Conservation (phyloP, 2,329 filamentous ascomycete genomes). For the Cladosporium velox region DNA sequence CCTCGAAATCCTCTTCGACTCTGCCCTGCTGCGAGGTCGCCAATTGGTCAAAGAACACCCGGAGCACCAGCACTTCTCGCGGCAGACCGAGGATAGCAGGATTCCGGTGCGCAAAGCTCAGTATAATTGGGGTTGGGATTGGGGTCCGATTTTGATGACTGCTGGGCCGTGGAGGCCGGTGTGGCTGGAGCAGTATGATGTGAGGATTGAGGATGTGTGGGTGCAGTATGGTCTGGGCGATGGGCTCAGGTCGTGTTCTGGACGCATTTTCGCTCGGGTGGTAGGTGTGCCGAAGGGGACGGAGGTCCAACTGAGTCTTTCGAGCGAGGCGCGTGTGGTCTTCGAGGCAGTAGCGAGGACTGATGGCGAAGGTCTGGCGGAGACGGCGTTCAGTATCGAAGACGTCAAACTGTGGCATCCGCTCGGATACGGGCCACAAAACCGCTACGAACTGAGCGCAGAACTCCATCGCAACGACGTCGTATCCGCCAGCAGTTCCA, state of each 20-base stretch:
- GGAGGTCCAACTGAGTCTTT: background rate
- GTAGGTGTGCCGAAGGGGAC: background rate
- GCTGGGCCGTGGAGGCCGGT: slow-evolving; percentile 68
- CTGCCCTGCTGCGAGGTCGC: slow-evolving; percentile 54
- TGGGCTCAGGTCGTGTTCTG: background rate
- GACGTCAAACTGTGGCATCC: background rate
- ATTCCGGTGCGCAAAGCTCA: slow-evolving; percentile 55
- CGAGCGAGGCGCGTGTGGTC: background rate
- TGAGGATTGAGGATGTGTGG: slow-evolving; percentile 66
- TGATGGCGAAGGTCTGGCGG: background rate
- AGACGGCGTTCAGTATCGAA: background rate
- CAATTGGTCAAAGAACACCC: slow-evolving; percentile 56
- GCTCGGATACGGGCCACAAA: background rate
- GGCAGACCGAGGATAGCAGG: slow-evolving; percentile 55
- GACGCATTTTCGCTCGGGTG: background rate
- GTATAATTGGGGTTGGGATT: slow-evolving; percentile 55
- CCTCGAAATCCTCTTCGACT: slow-evolving; percentile 60
- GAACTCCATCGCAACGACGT: background rate
- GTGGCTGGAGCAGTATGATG: slow-evolving; percentile 68
- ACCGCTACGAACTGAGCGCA: background rate
- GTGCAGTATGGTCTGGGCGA: slow-evolving; percentile 52
- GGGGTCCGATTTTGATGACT: slow-evolving; percentile 52
- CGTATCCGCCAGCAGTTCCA: slow-evolving; percentile 58
- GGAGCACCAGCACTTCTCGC: slow-evolving; percentile 56
- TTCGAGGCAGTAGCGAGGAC: background rate